Percentiles rank a stretch among this genome's conserved stretches.
phyloP scores from a whole-genome alignment of 2,329 filamentous ascomycete genomes.

The Paraphaeosphaeria minitans region DNA sequence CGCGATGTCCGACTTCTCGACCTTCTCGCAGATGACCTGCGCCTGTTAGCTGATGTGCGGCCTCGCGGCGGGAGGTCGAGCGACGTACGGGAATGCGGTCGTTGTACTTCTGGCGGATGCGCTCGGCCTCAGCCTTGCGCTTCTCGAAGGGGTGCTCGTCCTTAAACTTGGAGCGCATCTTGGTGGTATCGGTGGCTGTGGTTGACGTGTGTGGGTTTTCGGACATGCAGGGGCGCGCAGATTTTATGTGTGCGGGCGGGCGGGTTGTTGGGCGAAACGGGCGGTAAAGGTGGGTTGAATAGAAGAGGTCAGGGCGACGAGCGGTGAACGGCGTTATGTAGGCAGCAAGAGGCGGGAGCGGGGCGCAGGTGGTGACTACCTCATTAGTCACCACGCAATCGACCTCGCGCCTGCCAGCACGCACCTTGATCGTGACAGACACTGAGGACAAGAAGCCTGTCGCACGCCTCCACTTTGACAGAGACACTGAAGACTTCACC shows the following conservation, averaged over 20 bases:
- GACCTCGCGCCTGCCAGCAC: constrained; percentile 5
- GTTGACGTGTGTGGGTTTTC: constrained; percentile 16
- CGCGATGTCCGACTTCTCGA: constrained; percentile 98
- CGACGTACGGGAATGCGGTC: constrained; percentile 93
- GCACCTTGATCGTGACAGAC: constrained; percentile 3
- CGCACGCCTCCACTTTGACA: too few species aligned
- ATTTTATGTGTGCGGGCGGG: constrained; percentile 15
- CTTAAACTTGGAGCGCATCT: constrained; percentile 99
- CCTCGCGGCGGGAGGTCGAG: constrained; percentile 12
- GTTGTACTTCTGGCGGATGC: constrained; percentile 97
- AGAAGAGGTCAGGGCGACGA: constrained; percentile 39
- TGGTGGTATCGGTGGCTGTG: constrained; percentile 22
- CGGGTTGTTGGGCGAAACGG: constrained; percentile 24
- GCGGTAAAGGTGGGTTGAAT: constrained; percentile 30
- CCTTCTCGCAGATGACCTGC: constrained; percentile 99
- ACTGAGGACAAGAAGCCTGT: background rate
- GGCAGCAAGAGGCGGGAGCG: constrained; percentile 32
- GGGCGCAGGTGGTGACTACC: constrained; percentile 28
- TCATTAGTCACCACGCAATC: constrained; percentile 18
- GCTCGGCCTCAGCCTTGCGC: constrained; percentile 99
- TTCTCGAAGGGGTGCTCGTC: constrained; percentile 99
- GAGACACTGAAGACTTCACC: too few species aligned
- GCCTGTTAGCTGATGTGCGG: constrained; percentile 28
- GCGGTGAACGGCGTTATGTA: constrained; percentile 33
- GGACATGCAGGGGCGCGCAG: constrained; percentile 6